A percentile compares a stretch with the other conserved stretches of the same genome.
phyloP scores from a whole-genome alignment of 2,329 filamentous ascomycete genomes.

The Canariomyces notabilis region DNA sequence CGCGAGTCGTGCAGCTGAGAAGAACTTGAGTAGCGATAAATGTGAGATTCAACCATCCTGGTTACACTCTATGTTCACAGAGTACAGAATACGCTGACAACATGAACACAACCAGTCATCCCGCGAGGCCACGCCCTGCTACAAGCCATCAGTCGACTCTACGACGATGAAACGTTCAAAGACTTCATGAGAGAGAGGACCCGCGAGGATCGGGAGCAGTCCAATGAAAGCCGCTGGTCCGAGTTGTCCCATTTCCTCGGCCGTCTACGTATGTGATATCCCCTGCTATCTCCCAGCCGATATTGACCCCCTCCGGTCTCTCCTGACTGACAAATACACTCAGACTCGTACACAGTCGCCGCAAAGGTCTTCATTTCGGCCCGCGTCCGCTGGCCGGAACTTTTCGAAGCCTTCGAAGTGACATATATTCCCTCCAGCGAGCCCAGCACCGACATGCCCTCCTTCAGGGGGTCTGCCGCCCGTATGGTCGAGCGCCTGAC shows the following conservation, averaged over 20 bases:
- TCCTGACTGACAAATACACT: no score
- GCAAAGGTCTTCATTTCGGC: slow-evolving; percentile 21
- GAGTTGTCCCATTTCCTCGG: slow-evolving; percentile 25
- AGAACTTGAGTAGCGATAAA: neutral
- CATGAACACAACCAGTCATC: no score
- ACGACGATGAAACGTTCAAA: neutral
- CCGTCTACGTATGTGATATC: slow-evolving; percentile 17
- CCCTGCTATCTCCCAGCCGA: no score
- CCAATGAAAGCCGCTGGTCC: slow-evolving; percentile 20
- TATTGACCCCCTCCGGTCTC: no score
- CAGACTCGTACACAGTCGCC: slow-evolving; percentile 23
- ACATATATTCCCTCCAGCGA: slow-evolving; percentile 24
- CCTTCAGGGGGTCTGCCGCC: slow-evolving; percentile 3
- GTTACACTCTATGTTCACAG: neutral
- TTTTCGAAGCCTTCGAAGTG: slow-evolving; percentile 31
- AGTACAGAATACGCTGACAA: no score
- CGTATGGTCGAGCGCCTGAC: slow-evolving; percentile 22
- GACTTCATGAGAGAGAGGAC: slow-evolving; percentile 14
- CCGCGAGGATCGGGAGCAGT: slow-evolving; percentile 3
- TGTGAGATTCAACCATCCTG: neutral
- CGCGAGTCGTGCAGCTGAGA: neutral
- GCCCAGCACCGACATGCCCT: neutral
- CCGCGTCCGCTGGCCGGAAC: slow-evolving; percentile 23
- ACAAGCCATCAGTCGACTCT: neutral
- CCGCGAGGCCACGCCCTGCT: neutral